Conservation (phyloP, 2,329 filamentous ascomycete species). For the Nemania abortiva region DNA sequence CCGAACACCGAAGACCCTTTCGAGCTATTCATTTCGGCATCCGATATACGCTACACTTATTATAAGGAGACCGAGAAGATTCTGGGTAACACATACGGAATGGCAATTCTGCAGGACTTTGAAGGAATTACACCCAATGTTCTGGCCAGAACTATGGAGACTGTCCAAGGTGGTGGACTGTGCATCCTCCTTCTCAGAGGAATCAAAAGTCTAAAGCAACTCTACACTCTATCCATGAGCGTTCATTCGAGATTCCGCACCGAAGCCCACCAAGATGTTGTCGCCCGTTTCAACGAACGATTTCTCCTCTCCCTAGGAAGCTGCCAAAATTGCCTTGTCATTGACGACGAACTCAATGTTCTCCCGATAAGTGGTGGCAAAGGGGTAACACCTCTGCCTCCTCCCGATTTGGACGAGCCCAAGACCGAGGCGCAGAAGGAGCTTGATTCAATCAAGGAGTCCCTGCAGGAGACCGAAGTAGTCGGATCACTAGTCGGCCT, state of each 20-base stretch:
- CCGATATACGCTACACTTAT: slow-evolving; percentile 87
- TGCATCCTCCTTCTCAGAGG: slow-evolving; percentile 93
- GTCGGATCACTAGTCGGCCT: slow-evolving; percentile 86
- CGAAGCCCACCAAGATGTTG: slow-evolving; percentile 94
- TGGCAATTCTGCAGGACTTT: slow-evolving; percentile 98
- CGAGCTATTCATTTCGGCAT: slow-evolving; percentile 36
- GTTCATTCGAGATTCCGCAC: slow-evolving; percentile 96
- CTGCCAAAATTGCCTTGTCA: slow-evolving; percentile 93
- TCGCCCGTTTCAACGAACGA: slow-evolving; percentile 96
- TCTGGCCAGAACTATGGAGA: slow-evolving; percentile 93
- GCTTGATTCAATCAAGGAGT: slow-evolving; percentile 88
- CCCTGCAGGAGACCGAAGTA: slow-evolving; percentile 84
- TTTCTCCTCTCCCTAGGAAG: slow-evolving; percentile 96
- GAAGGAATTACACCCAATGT: slow-evolving; percentile 98
- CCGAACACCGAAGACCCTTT: slow-evolving; percentile 82
- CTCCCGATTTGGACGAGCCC: slow-evolving; percentile 78
- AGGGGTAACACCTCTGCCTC: slow-evolving; percentile 84
- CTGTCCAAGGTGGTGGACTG: slow-evolving; percentile 94
- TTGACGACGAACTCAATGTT: slow-evolving; percentile 98
- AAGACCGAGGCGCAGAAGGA: slow-evolving; percentile 79
- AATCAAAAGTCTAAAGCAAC: slow-evolving; percentile 96
- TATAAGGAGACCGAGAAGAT: slow-evolving; percentile 98
- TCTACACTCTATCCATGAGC: slow-evolving; percentile 98
- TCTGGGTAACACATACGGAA: slow-evolving; percentile 85
- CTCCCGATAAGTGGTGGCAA: slow-evolving; percentile 96